A percentile compares a stretch with the other conserved stretches of the same genome.
These are phyloP conservation scores for Hanseniaspora uvarum DNA, from an alignment of 1,139 yeast species.

Conservation along the genomic window DNA sequence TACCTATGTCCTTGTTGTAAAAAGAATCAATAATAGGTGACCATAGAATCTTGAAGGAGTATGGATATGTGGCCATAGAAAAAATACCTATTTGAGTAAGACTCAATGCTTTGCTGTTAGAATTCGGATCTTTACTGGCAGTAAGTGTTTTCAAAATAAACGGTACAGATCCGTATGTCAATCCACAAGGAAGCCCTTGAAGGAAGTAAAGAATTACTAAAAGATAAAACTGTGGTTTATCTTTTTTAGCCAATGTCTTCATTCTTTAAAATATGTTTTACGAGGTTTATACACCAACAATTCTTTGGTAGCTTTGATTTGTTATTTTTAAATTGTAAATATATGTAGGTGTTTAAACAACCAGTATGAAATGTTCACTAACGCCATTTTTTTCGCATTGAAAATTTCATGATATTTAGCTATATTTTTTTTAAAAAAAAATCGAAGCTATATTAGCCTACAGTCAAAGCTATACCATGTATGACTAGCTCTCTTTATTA, in stretches of 20 bases:
- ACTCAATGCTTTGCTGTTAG: conserved; percentile 43
- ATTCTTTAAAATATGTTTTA: not conserved
- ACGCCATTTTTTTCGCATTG: too few relatives aligned
- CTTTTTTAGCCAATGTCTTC: conserved; percentile 32
- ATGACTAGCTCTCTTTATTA: not conserved
- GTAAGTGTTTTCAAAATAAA: conserved; percentile 60
- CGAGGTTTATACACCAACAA: not conserved
- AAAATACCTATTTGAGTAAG: conserved; percentile 87
- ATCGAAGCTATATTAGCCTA: too few relatives aligned
- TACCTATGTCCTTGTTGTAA: conserved; percentile 56
- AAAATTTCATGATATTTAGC: too few relatives aligned
- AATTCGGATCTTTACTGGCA: not conserved
- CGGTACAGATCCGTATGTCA: conserved; percentile 94
- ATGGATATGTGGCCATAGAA: conserved; percentile 87
- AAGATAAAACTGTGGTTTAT: conserved; percentile 61
- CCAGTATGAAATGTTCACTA: not conserved
- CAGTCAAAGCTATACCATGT: too few relatives aligned
- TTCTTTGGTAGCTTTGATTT: not conserved
- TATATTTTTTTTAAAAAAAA: too few relatives aligned
- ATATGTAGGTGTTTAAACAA: not conserved
- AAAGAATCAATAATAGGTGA: conserved; percentile 91
- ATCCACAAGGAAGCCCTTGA: conserved; percentile 93
- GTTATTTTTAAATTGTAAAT: not conserved
- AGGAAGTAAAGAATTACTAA: conserved; percentile 64
- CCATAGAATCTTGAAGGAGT: conserved; percentile 84